These are phyloP conservation scores for Lanmaoa rubissima DNA, from an alignment of 768 basidiomycete species.

Conservation along the genomic window DNA sequence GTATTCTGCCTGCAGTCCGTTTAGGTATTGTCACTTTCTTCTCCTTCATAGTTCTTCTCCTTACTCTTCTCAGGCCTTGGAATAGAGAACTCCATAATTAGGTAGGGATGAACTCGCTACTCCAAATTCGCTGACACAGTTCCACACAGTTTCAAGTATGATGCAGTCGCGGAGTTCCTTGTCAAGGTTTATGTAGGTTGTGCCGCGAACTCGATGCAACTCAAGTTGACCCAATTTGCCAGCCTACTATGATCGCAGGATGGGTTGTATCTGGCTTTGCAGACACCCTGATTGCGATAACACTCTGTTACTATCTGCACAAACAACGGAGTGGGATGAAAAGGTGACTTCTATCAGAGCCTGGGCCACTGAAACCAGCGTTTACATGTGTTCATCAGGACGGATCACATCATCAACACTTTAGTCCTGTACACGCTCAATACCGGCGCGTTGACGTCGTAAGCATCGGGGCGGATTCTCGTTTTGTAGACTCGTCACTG, in stretches of 20 bases:
- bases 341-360: neutral
- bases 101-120: neutral
- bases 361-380: too few relatives aligned
- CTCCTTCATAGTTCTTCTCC: neutral
- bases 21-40: constrained; percentile 2
- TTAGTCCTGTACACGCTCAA: constrained; percentile 18
- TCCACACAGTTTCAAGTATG: constrained; percentile 6
- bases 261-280: neutral
- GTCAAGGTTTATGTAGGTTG: neutral
- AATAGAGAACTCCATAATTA: constrained; percentile 1
- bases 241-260: neutral
- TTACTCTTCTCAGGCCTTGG: constrained; percentile 9
- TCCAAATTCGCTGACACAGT: neutral
- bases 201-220: neutral
- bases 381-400: constrained; percentile 2
- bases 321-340: constrained; percentile 10
- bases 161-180: neutral
- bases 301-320: constrained; percentile 12
- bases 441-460: constrained; percentile 3
- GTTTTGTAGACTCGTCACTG: too few relatives aligned
- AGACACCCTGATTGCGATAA: constrained; percentile 7
- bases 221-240: neutral
- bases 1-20: constrained; percentile 4
- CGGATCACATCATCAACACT: constrained; percentile 14
- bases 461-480: neutral